Evolutionary conservation across 1,284 basidiomycete genomes (phyloP).

Genomic region (Paramarasmius palmivorus): DNA sequence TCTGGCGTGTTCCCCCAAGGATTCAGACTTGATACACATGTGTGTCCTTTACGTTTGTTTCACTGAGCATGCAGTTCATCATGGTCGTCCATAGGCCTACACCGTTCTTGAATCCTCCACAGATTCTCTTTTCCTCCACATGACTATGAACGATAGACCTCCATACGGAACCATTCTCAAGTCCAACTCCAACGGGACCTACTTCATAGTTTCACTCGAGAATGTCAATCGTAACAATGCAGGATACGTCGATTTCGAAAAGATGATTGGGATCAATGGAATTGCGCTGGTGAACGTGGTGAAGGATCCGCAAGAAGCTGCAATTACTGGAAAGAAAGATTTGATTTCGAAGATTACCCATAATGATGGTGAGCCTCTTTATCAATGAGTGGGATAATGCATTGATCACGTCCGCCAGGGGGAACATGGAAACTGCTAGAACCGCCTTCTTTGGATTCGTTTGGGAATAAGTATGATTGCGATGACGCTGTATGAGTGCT

Average conservation of each 20-base stretch:
- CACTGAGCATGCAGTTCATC: not conserved
- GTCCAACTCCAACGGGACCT: constrained; percentile 98
- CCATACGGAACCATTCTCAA: constrained; percentile 95
- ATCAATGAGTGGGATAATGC: no score
- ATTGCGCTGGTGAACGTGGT: constrained; percentile 95
- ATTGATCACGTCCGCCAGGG: no score
- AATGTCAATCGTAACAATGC: constrained; percentile 86
- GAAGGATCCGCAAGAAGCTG: constrained; percentile 77
- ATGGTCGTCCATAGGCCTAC: constrained; percentile 62
- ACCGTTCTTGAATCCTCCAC: constrained; percentile 95
- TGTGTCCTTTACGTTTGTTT: constrained; percentile 34
- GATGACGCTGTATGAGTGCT: constrained; percentile 56
- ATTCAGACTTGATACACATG: constrained; percentile 87
- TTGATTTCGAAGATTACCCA: constrained; percentile 91
- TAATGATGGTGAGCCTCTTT: constrained; percentile 96
- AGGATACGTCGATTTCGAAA: constrained; percentile 98
- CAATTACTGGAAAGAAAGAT: constrained; percentile 73
- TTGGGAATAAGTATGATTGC: constrained; percentile 78
- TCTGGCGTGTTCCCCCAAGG: constrained; percentile 87
- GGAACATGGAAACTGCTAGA: constrained; percentile 84
- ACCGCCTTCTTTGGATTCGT: constrained; percentile 79
- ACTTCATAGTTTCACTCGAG: constrained; percentile 85
- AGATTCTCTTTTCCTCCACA: constrained; percentile 90
- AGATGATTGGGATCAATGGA: constrained; percentile 94
- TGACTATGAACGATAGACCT: constrained; percentile 85